Evolutionary conservation across 163 green algal species (phyloP), one percentile per base, ranked within the genome.

Genomic region (Botryococcus braunii): DNA sequence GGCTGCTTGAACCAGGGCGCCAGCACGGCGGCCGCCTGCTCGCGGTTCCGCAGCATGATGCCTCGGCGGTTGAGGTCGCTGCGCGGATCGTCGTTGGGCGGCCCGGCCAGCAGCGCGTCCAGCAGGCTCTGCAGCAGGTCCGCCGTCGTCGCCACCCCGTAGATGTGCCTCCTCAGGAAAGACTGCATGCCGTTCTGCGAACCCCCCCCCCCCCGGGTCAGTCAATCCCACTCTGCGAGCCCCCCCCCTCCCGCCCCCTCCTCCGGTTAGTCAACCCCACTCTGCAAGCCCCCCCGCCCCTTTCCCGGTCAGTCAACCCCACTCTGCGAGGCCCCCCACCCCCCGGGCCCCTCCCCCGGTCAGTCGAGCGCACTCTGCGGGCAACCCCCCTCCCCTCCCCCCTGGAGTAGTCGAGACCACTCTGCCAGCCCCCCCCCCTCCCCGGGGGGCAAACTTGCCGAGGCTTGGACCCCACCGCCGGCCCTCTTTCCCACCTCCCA

Each of bases 181-280:
- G 56, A 58, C n/a, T 39, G 59, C 35, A 71, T 4, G 0, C 66
- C 66, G 2, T 55, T 39, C 66, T 71, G 66, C 27, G 56, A 8
- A 41, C 32, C 49, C 17, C 47, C 17, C 6, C 6, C 7, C 5
- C 47, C 29, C 36, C 7, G 61, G n/a, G n/a, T 21, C 58, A 65
- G 6, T 46, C 7, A 7, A 13, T 29, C 7, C 6, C 7, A 17
- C 58, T 43, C 6, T 65, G 46, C 46, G 46, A 27, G 46, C 46
- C 21, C 21, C 46, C 46, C 21, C 21, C 13, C 35, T 36, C 31
- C 1, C 8, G 17, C 9, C 27, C 32, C 32, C 2, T 46, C 11
- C 3, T 3, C 29, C 47, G 9, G 3, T 46, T 23, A 65, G 25
- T 1, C 32, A 43, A 17, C 1, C 3, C 1, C 46, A 55, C 46